These are phyloP conservation scores for Pichia norvegensis DNA, from an alignment of 1,139 yeast species.

Conservation along the genomic window DNA sequence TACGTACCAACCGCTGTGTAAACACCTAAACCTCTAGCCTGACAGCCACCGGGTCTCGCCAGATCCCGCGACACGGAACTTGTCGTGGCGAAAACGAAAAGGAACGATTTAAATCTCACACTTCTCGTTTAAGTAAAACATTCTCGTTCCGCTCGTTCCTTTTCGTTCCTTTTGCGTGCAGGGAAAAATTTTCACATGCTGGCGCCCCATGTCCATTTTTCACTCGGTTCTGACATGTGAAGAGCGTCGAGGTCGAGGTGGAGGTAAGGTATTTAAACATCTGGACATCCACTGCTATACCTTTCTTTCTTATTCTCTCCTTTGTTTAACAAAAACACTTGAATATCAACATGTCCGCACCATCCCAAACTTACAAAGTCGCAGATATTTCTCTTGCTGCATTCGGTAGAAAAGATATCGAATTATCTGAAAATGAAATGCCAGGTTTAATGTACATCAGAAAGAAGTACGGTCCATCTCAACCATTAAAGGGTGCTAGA, in stretches of 20 bases:
- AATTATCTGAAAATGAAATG: slow-evolving; percentile 99
- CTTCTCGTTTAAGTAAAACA: too few relatives aligned
- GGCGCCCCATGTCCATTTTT: neutral
- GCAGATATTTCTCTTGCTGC: slow-evolving; percentile 99
- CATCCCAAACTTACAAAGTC: slow-evolving; percentile 78
- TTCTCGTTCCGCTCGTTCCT: neutral
- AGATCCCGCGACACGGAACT: too few relatives aligned
- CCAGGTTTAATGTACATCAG: slow-evolving; percentile 99
- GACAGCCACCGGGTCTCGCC: too few relatives aligned
- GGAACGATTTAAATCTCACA: too few relatives aligned
- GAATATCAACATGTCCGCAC: slow-evolving; percentile 38
- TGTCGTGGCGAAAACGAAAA: neutral
- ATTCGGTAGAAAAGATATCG: slow-evolving; percentile 99
- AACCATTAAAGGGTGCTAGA: slow-evolving; percentile 98
- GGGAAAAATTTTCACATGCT: neutral
- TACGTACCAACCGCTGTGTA: too few relatives aligned
- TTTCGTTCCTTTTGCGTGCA: neutral
- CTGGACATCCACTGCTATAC: slow-evolving; percentile 10
- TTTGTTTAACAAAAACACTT: neutral
- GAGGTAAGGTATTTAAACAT: neutral
- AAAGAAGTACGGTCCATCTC: slow-evolving; percentile 81
- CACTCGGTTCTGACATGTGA: neutral
- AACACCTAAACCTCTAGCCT: too few relatives aligned
- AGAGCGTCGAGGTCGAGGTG: neutral
- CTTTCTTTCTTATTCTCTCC: neutral